Percentiles rank a stretch among this genome's conserved stretches.
These are phyloP conservation scores for Candida tallmaniae DNA, from an alignment of 805 yeast species.

Conservation along the genomic window DNA sequence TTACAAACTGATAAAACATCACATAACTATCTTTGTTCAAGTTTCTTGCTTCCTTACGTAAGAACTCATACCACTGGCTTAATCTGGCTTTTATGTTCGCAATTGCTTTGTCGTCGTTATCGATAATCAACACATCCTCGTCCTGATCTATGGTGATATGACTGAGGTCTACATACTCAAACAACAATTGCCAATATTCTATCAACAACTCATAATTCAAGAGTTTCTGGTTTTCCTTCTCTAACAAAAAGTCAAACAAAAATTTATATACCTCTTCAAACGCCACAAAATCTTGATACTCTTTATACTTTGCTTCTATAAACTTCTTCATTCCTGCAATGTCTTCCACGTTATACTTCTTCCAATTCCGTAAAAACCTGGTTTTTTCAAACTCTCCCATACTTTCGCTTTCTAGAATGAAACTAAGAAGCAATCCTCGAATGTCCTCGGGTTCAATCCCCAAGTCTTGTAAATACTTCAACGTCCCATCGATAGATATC, in stretches of 20 bases:
- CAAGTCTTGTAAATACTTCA: slow-evolving; percentile 61
- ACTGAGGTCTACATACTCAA: slow-evolving; percentile 35
- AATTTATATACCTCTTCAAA: slow-evolving; percentile 63
- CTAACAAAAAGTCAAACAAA: slow-evolving; percentile 64
- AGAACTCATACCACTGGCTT: slow-evolving; percentile 57
- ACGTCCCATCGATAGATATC: slow-evolving; percentile 78
- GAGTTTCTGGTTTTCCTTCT: slow-evolving; percentile 49
- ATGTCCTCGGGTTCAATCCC: slow-evolving; percentile 72
- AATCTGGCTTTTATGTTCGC: slow-evolving; percentile 25
- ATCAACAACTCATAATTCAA: slow-evolving; percentile 58
- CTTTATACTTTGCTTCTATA: slow-evolving; percentile 7
- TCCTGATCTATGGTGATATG: no score
- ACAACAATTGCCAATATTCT: slow-evolving; percentile 73
- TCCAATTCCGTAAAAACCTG: slow-evolving; percentile 59
- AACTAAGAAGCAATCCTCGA: slow-evolving; percentile 65
- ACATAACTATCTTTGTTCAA: slow-evolving; percentile 80
- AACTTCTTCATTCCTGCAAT: slow-evolving; percentile 44
- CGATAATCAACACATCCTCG: no score
- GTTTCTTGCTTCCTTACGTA: slow-evolving; percentile 40
- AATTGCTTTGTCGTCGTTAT: no score
- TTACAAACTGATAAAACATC: slow-evolving; percentile 68
- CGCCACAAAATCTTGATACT: slow-evolving; percentile 20
- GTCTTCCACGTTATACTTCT: slow-evolving; percentile 22
- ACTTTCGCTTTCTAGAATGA: slow-evolving; percentile 59
- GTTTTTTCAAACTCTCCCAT: slow-evolving; percentile 56